A percentile compares a stretch with the other conserved stretches of the same genome.
Evolutionary conservation across 306 rosid species (phyloP).

Genomic region (Medicago lupulina): DNA sequence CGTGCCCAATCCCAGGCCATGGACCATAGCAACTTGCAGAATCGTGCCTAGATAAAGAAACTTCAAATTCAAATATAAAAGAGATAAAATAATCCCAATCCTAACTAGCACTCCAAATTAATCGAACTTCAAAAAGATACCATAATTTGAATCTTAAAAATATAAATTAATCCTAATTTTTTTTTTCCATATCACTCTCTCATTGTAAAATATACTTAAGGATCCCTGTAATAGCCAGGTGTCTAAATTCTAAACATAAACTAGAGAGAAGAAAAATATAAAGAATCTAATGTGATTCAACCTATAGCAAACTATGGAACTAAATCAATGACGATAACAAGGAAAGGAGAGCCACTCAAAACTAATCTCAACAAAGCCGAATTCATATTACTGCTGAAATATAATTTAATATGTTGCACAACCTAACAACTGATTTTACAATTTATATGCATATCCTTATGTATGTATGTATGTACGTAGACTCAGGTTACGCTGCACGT

Average conservation of each 20-base stretch:
- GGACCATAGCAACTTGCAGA: not conserved
- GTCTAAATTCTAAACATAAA: constrained; percentile 15
- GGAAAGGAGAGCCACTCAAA: constrained; percentile 11
- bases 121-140: not conserved
- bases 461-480: not conserved
- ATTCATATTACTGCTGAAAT: constrained; percentile 20
- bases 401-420: not conserved
- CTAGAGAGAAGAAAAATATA: constrained; percentile 11
- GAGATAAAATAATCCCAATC: not conserved
- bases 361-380: constrained; percentile 21
- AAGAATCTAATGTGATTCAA: constrained; percentile 3
- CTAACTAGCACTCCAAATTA: not conserved
- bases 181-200: not conserved
- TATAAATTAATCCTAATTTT: not conserved
- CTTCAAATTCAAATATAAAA: not conserved
- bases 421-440: constrained; percentile 27
- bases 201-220: constrained; percentile 13
- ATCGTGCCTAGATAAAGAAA: not conserved
- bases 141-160: not conserved
- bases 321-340: not conserved
- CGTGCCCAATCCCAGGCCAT: not conserved
- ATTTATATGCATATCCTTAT: not conserved
- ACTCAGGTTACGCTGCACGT: constrained; percentile 20
- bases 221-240: not conserved
- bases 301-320: constrained; percentile 6